Percentiles rank a stretch among this genome's conserved stretches.
These are phyloP conservation scores for Boletus huronensis DNA, from an alignment of 768 basidiomycete species.

Conservation along the genomic window DNA sequence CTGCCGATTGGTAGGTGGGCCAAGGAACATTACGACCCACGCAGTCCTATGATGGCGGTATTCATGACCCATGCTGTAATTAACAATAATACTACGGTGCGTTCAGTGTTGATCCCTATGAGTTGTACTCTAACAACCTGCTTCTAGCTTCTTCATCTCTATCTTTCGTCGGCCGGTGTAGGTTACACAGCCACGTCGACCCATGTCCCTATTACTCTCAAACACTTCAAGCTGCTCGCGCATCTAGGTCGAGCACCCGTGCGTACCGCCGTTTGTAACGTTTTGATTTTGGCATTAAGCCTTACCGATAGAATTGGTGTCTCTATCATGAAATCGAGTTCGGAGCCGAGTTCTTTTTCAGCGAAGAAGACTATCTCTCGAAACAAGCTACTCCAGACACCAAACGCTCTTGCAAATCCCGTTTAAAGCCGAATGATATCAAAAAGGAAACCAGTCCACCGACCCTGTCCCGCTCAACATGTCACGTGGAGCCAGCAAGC, in stretches of 20 bases:
- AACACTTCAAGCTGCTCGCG: constrained; percentile 75
- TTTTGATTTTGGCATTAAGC: neutral
- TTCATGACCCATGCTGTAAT: constrained; percentile 74
- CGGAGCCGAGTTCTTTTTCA: constrained; percentile 66
- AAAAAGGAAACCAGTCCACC: constrained; percentile 42
- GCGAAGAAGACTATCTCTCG: constrained; percentile 65
- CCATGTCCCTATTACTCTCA: constrained; percentile 67
- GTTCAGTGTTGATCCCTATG: neutral
- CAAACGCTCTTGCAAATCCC: constrained; percentile 26
- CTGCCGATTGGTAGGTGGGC: constrained; percentile 59
- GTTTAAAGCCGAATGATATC: constrained; percentile 30
- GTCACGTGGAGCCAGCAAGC: constrained; percentile 12
- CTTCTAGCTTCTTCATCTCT: constrained; percentile 47
- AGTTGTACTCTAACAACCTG: neutral
- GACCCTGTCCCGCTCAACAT: constrained; percentile 25
- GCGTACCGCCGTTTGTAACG: constrained; percentile 24
- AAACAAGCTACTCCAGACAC: constrained; percentile 25
- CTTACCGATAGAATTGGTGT: constrained; percentile 41
- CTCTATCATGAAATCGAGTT: constrained; percentile 60
- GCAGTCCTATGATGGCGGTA: constrained; percentile 55
- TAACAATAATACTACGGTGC: constrained; percentile 51
- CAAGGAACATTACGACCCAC: constrained; percentile 51
- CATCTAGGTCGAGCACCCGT: constrained; percentile 60
- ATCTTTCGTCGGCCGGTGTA: constrained; percentile 33
- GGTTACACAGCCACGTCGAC: constrained; percentile 18